These are phyloP conservation scores for Pyrenophora teres DNA, from an alignment of 2,329 filamentous ascomycete genomes.

Conservation along the genomic window DNA sequence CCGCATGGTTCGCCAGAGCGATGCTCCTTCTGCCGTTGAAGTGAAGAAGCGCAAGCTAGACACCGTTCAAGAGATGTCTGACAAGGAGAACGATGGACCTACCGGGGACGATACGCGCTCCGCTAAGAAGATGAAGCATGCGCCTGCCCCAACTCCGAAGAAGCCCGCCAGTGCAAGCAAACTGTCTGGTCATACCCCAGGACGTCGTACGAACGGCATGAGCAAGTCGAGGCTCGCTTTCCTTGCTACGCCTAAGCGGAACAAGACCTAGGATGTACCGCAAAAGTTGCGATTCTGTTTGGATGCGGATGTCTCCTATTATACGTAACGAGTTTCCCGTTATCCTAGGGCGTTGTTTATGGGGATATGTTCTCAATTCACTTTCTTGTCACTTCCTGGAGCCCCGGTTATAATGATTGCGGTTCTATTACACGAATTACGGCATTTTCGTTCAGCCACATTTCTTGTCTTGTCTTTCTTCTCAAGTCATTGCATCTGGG, in stretches of 20 bases:
- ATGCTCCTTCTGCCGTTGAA: constrained; percentile 38
- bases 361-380: neutral
- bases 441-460: constrained; percentile 9
- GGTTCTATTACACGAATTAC: constrained; percentile 6
- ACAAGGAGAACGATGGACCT: constrained; percentile 52
- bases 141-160: constrained; percentile 33
- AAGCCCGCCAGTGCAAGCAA: constrained; percentile 38
- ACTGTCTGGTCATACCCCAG: constrained; percentile 37
- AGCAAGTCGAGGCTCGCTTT: constrained; percentile 47
- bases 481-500: constrained; percentile 15
- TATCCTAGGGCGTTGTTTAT: neutral
- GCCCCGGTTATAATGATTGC: constrained; percentile 6
- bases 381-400: constrained; percentile 7
- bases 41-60: constrained; percentile 54
- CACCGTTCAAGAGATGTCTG: constrained; percentile 41
- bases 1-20: constrained; percentile 53
- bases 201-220: constrained; percentile 36
- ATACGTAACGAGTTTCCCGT: neutral
- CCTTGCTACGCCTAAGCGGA: constrained; percentile 47
- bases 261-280: constrained; percentile 24
- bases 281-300: neutral
- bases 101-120: constrained; percentile 36
- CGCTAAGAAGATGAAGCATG: constrained; percentile 41
- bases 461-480: constrained; percentile 5
- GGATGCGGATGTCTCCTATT: too few species aligned